phyloP scores from a whole-genome alignment of 257 asterid species.

The Leptodermis oblonga region DNA sequence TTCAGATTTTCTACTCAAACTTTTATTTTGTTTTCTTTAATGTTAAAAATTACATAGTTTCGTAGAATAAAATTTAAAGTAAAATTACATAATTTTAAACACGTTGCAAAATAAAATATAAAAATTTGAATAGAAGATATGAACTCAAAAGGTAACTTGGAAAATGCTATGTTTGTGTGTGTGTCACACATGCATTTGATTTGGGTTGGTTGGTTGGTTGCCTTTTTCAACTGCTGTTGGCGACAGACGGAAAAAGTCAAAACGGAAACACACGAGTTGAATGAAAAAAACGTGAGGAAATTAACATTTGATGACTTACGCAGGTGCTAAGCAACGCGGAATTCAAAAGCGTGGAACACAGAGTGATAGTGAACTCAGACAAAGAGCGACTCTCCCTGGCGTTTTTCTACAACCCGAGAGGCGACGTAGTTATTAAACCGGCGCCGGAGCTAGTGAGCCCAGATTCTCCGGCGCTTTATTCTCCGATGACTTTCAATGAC shows the following conservation, averaged over 20 bases:
- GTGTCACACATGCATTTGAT: no score
- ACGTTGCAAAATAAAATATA: no score
- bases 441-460: conserved; percentile 26
- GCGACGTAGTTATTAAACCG: conserved; percentile 28
- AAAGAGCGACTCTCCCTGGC: conserved; percentile 36
- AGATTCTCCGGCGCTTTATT: conserved; percentile 23
- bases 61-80: no score
- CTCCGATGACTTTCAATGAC: conserved; percentile 25
- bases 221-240: not conserved
- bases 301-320: not conserved
- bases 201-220: not conserved
- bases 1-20: no score
- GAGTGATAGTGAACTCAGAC: conserved; percentile 35
- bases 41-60: no score
- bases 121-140: no score
- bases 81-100: no score
- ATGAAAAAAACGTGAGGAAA: not conserved
- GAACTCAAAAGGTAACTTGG: no score
- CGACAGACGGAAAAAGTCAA: not conserved
- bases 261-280: not conserved
- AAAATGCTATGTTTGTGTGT: no score
- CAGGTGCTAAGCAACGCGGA: conserved; percentile 36
- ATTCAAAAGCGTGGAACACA: conserved; percentile 43
- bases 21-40: no score
- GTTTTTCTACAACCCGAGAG: conserved; percentile 38